phyloP scores from a whole-genome alignment of 2,329 filamentous ascomycete genomes.

The Chaetomiaceae sp. region DNA sequence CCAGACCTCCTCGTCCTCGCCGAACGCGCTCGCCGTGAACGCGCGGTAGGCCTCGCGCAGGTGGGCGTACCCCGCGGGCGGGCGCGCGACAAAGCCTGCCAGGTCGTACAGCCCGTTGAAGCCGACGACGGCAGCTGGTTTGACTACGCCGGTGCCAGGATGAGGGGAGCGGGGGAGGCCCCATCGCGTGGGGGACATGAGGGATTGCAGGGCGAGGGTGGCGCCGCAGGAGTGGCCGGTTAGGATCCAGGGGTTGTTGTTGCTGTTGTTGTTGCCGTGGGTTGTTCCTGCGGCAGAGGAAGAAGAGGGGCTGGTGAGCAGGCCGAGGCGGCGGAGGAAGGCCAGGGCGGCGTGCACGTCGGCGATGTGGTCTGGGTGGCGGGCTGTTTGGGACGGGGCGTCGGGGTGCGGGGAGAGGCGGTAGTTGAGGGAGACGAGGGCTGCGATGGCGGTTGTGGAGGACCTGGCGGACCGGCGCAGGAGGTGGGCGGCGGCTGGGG shows the following conservation, averaged over 20 bases:
- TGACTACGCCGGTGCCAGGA: background rate
- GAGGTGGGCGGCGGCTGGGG: conserved; percentile 39
- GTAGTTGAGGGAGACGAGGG: conserved; percentile 60
- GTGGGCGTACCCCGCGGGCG: conserved; percentile 25
- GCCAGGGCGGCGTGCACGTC: conserved; percentile 49
- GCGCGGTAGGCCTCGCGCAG: conserved; percentile 44
- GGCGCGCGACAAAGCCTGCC: conserved; percentile 22
- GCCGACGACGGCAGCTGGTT: conserved; percentile 20
- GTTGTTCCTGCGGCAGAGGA: background rate
- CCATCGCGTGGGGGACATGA: conserved; percentile 38
- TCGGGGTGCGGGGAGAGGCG: conserved; percentile 51
- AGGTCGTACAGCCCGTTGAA: conserved; percentile 26
- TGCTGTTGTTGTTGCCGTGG: background rate
- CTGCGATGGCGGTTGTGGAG: conserved; percentile 39
- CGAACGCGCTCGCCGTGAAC: conserved; percentile 58
- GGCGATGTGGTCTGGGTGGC: conserved; percentile 54
- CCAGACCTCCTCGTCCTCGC: conserved; percentile 46
- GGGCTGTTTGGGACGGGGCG: conserved; percentile 38
- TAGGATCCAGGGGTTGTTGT: conserved; percentile 42
- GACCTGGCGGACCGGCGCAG: conserved; percentile 25
- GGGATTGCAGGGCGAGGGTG: conserved; percentile 56
- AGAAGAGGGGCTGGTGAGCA: background rate
- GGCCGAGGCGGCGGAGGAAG: conserved; percentile 39
- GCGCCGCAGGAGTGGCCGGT: conserved; percentile 59
- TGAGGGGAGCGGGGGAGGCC: background rate